Evolutionary conservation across 106 monocot species (phyloP).

Genomic region (Amphibolis antarctica): DNA sequence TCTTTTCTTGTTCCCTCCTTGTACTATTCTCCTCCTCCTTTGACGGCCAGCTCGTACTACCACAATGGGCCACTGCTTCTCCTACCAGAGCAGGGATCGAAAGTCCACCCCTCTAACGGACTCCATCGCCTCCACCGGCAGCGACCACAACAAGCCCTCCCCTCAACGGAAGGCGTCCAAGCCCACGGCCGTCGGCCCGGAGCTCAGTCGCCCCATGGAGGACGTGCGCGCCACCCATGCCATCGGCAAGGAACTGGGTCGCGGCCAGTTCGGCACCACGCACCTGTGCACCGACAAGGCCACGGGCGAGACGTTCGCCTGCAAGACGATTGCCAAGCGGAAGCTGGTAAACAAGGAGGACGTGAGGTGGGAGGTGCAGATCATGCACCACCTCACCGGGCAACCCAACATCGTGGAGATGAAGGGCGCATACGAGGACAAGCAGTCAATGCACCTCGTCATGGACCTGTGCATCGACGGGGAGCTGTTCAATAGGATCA

Average conservation of each 20-base stretch:
- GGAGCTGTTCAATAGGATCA: constrained; percentile 42
- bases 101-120: background rate
- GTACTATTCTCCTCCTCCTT: background rate
- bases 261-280: constrained; percentile 40
- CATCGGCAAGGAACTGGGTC: constrained; percentile 42
- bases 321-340: constrained; percentile 48
- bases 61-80: constrained; percentile 38
- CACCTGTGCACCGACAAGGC: constrained; percentile 33
- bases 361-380: constrained; percentile 36
- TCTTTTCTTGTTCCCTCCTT: background rate
- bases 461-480: constrained; percentile 45
- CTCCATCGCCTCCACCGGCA: background rate
- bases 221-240: constrained; percentile 27
- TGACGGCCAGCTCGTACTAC: background rate
- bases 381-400: constrained; percentile 41
- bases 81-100: background rate
- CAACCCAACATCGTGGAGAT: constrained; percentile 41
- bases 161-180: constrained; percentile 7
- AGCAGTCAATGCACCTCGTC: constrained; percentile 37
- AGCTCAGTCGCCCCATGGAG: constrained; percentile 35
- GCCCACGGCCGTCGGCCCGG: constrained; percentile 19
- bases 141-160: background rate
- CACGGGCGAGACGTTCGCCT: constrained; percentile 31
- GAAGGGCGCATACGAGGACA: constrained; percentile 43
- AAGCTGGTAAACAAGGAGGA: constrained; percentile 44